These are phyloP conservation scores for Tolypocladium sp. DNA, from an alignment of 2,329 filamentous ascomycete genomes.

Conservation along the genomic window DNA sequence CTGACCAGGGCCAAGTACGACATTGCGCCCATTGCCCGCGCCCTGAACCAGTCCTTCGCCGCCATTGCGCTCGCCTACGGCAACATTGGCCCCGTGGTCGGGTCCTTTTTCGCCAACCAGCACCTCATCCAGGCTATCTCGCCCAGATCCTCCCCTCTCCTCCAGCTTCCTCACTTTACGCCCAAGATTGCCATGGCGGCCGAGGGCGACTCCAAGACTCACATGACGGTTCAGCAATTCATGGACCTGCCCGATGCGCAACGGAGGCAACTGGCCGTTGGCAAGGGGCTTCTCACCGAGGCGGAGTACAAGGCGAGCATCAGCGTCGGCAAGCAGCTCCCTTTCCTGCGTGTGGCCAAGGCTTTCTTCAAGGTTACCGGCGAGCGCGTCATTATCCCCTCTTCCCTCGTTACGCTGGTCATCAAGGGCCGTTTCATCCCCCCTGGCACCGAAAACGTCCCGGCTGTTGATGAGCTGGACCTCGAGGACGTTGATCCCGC, in stretches of 20 bases:
- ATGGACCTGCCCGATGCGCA: conserved; percentile 74
- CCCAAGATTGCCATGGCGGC: conserved; percentile 55
- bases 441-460: conserved; percentile 68
- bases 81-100: conserved; percentile 71
- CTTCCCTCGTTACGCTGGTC: conserved; percentile 85
- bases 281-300: conserved; percentile 61
- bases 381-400: conserved; percentile 85
- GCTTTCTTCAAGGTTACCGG: conserved; percentile 98
- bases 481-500: conserved; percentile 87
- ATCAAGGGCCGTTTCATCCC: conserved; percentile 92
- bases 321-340: conserved; percentile 72
- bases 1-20: conserved; percentile 84
- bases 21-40: conserved; percentile 76
- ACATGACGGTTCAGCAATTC: conserved; percentile 75
- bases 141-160: conserved; percentile 74
- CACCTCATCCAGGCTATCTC: conserved; percentile 82
- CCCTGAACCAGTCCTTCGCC: conserved; percentile 77
- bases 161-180: conserved; percentile 85
- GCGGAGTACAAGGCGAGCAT: conserved; percentile 70
- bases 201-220: conserved; percentile 66
- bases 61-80: conserved; percentile 83
- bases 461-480: conserved; percentile 66
- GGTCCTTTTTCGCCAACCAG: conserved; percentile 75
- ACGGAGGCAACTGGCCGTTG: conserved; percentile 62
- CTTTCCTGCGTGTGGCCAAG: conserved; percentile 75